Evolutionary conservation across 768 basidiomycete species (phyloP).

Genomic region (Pleurotus salmoneostramineus): DNA sequence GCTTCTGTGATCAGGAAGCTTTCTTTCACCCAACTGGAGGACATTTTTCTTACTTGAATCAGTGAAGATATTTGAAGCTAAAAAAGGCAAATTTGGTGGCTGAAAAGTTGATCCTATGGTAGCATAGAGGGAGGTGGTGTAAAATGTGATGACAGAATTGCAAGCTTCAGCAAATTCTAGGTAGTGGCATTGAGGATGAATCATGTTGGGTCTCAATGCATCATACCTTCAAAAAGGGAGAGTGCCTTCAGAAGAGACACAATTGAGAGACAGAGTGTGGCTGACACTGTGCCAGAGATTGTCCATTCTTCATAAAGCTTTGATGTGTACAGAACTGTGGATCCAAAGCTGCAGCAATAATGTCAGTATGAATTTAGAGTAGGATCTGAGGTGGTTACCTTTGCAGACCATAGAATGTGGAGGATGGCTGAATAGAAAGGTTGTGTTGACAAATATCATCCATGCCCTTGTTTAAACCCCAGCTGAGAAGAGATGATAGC

Average conservation of each 20-base stretch:
- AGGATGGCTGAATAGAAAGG: constrained; percentile 42
- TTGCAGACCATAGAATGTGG: constrained; percentile 33
- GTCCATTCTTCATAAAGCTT: constrained; percentile 56
- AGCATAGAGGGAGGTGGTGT: constrained; percentile 65
- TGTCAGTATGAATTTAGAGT: constrained; percentile 2
- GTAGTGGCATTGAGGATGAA: too few relatives aligned
- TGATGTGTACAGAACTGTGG: constrained; percentile 37
- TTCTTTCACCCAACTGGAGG: too few relatives aligned
- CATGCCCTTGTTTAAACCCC: constrained; percentile 64
- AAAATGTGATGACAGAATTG: constrained; percentile 76
- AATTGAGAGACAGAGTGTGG: constrained; percentile 65
- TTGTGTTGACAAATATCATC: constrained; percentile 64
- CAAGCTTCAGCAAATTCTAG: constrained; percentile 69
- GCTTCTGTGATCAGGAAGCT: too few relatives aligned
- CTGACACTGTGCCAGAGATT: constrained; percentile 68
- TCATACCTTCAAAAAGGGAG: constrained; percentile 64
- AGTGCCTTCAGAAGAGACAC: constrained; percentile 65
- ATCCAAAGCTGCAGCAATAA: constrained; percentile 31
- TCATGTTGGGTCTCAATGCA: too few relatives aligned
- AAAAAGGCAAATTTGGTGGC: constrained; percentile 65
- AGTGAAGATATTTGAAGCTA: constrained; percentile 77
- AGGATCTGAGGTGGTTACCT: not conserved
- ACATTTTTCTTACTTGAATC: constrained; percentile 57
- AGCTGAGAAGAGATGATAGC: constrained; percentile 63
- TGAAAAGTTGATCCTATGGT: constrained; percentile 58